Base-by-base conservation (phyloP, 371 early-diverging fungal genomes). In the Chytridium lagenaria region DNA sequence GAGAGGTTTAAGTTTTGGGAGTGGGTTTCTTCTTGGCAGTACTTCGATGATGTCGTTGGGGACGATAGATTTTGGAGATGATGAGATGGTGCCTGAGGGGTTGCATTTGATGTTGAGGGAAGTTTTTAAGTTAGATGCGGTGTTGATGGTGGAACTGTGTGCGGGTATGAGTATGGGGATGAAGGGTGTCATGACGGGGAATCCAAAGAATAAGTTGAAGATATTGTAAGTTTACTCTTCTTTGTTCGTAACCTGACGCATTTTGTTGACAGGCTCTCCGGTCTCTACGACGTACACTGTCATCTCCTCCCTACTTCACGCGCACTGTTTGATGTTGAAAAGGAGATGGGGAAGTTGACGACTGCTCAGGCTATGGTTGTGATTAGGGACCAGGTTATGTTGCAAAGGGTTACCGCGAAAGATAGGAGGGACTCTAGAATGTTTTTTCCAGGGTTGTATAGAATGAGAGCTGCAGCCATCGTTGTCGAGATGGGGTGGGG, bases 341-440 rank as follows among this genome's bases (percentile, higher is more conserved):
- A 7, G 2, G 67, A 76, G 50, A 28, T 76, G 31, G 22, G 49
- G 23, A 67, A 34, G 1, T 30, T 76, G 7, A 38, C 72, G 1
- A 23, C 64, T 10, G 76, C 76, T 16, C 76, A 76, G 51, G 76
- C 69, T 2, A 68, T 72, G 76, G 69, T 76, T 2, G 66, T 71
- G 2, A 72, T 72, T 2, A 71, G 57, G 39, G 76, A 76, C 38
- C 76, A 76, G 52, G 61, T 76, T 28, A 37, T 63, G 15, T 1
- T 76, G 12, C 19, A 36, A 26, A n/a, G 69, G 63, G 70, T 76
- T 51, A 76, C 69, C 1, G 69, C 59, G 7, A 61, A 64, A n/a
- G 55, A 65, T 36, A 26, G 31, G 15, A 34, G 44, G 40, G 55
- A 57, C 30, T 70, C 40, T 0, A 36, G 28, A 12, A 28, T 71